A percentile compares a stretch with the other conserved stretches of the same genome.
Conservation (phyloP, 371 early-diverging fungal genomes). For the Lichtheimia ornata region DNA sequence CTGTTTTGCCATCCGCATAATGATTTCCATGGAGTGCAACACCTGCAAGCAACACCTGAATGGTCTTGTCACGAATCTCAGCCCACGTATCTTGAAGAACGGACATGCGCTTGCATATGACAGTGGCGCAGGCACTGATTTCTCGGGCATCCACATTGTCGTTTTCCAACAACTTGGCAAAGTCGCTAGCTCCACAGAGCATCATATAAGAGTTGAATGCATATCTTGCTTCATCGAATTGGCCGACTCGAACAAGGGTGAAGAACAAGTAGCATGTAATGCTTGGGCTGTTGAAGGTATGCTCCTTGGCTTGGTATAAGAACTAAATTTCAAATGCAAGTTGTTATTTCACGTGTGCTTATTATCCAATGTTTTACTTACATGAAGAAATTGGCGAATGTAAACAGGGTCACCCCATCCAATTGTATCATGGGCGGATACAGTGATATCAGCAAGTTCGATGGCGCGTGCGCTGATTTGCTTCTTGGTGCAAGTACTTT, state of each 20-base stretch:
- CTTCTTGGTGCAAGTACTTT: neutral
- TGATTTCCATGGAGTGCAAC: slow-evolving; percentile 44
- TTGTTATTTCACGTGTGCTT: too few species aligned
- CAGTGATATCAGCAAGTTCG: slow-evolving; percentile 25
- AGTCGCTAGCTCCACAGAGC: slow-evolving; percentile 36
- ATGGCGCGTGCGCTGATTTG: slow-evolving; percentile 18
- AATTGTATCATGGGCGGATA: slow-evolving; percentile 30
- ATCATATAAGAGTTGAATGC: slow-evolving; percentile 63
- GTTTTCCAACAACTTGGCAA: slow-evolving; percentile 5
- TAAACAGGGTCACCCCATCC: slow-evolving; percentile 38
- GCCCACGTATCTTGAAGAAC: slow-evolving; percentile 2
- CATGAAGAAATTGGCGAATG: slow-evolving; percentile 27
- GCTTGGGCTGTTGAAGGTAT: slow-evolving; percentile 71
- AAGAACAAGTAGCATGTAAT: slow-evolving; percentile 66
- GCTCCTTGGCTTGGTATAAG: slow-evolving; percentile 60
- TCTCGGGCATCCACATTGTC: neutral
- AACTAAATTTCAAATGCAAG: slow-evolving; percentile 12
- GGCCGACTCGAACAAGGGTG: slow-evolving; percentile 57
- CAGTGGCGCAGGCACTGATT: neutral
- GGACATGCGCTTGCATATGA: neutral
- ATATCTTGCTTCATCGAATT: slow-evolving; percentile 71
- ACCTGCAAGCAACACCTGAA: slow-evolving; percentile 46
- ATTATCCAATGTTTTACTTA: slow-evolving; percentile 4
- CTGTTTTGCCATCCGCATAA: slow-evolving; percentile 35
- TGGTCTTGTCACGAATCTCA: neutral